Evolutionary conservation across 2,329 filamentous ascomycete genomes (phyloP).

Genomic region (Ceratocystis albifundus): DNA sequence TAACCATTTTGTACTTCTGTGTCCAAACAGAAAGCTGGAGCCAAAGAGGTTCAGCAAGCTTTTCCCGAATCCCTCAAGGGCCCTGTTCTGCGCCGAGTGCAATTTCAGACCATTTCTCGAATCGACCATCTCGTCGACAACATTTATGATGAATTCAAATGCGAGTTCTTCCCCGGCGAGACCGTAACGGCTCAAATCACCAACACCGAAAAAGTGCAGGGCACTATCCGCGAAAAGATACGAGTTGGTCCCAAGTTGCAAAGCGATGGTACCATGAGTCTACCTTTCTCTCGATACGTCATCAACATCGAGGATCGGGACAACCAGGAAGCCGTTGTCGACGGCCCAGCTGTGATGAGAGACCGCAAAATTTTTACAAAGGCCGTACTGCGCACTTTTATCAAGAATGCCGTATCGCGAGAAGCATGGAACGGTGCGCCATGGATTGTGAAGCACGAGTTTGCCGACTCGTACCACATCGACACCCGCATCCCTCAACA

Average conservation of each 20-base stretch:
- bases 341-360: constrained; percentile 69
- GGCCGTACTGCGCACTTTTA: constrained; percentile 80
- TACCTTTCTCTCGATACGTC: constrained; percentile 67
- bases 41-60: constrained; percentile 76
- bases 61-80: constrained; percentile 88
- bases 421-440: constrained; percentile 94
- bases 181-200: constrained; percentile 61
- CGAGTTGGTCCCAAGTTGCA: constrained; percentile 53
- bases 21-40: constrained; percentile 53
- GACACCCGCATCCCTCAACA: constrained; percentile 76
- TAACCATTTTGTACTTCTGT: constrained; percentile 18
- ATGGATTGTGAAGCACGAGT: constrained; percentile 82
- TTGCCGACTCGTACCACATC: constrained; percentile 75
- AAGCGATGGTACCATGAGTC: constrained; percentile 57
- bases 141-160: constrained; percentile 68
- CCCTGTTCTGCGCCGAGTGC: constrained; percentile 78
- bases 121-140: constrained; percentile 69
- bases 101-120: constrained; percentile 78
- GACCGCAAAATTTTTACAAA: constrained; percentile 92
- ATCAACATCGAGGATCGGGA: constrained; percentile 60
- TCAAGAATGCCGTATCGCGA: constrained; percentile 84
- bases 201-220: constrained; percentile 58
- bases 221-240: constrained; percentile 74
- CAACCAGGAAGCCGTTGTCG: constrained; percentile 63
- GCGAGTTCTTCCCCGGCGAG: constrained; percentile 85